Evolutionary conservation across 2,329 filamentous ascomycete species (phyloP).

Genomic region (Pseudogymnoascus sp.): DNA sequence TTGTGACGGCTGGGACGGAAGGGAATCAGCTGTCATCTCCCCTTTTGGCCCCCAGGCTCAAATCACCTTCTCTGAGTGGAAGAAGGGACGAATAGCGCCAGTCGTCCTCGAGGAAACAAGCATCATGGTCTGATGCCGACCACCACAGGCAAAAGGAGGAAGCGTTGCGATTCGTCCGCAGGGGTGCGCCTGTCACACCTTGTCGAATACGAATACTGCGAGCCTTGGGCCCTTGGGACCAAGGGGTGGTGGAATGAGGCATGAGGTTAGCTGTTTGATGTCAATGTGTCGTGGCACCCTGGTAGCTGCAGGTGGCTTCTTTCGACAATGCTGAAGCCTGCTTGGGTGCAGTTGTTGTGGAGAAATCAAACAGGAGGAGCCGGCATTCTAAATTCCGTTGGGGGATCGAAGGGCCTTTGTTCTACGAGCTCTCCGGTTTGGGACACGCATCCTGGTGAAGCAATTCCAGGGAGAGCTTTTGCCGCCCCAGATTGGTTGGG

Average conservation of each 20-base stretch:
- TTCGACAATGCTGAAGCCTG: neutral
- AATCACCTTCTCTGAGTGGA: conserved; percentile 4
- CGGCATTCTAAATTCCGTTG: conserved; percentile 1
- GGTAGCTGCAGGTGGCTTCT: conserved; percentile 5
- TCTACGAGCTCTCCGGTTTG: neutral
- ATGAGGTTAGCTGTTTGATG: neutral
- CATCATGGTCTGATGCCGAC: conserved; percentile 1
- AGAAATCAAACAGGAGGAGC: neutral
- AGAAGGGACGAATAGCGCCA: neutral
- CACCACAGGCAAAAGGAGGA: neutral
- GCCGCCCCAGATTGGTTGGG: neutral
- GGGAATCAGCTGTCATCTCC: neutral
- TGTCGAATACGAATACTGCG: neutral
- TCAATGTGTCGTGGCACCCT: neutral
- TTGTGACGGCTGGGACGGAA: neutral
- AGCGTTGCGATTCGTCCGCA: conserved; percentile 2
- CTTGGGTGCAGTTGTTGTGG: neutral
- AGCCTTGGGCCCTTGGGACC: neutral
- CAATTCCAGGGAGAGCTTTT: neutral
- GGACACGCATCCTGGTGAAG: neutral
- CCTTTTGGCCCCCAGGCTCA: neutral
- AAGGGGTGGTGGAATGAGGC: too few relatives aligned
- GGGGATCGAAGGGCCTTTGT: neutral
- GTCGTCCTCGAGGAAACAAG: neutral
- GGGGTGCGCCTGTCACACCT: neutral